Evolutionary conservation across 352 stramenopile species (phyloP), one percentile per base, ranked within the genome.

Genomic region (Plasmopara muralis): DNA sequence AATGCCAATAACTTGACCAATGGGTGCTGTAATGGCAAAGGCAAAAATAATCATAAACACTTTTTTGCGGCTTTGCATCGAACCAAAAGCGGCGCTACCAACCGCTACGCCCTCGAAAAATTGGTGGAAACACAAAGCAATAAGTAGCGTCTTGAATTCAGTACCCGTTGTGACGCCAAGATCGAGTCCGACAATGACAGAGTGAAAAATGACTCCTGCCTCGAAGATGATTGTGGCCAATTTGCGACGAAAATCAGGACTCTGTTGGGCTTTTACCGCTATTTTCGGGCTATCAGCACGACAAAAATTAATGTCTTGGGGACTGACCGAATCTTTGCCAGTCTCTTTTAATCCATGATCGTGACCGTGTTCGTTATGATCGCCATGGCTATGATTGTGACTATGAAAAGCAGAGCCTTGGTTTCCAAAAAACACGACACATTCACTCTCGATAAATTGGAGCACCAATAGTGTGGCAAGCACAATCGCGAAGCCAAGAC

Each of bases 21-120:
- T 50, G 2, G 76, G 70, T n/a, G 73, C 87, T 14, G 77, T 86
- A 18, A 83, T 47, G 0, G 71, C 57, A 44, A 85, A 91, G 9
- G 57, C 58, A 9, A 78, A 33, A 37, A 68, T 74, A 20, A 86
- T 43, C 14, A 68, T 12, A 10, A 87, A 51, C 2, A 84, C 55
- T 15, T 73, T 84, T 2, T 25, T 62, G 9, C 60, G 42, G 10
- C 40, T 68, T 34, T 62, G 28, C 40, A 77, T 59, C 0, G 72
- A 64, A 5, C 45, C 46, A 7, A 84, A 34, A 9, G 75, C 65
- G n/a, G 57, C 71, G 28, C 61, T 70, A 16, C 77, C 66, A 18
- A 89, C 57, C 3, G 75, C 72, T 43, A 89, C 58, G 35, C 75
- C 80, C 44, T 87, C 75, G 49, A 89, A 89, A 45, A 91, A 87